Conservation (phyloP, 768 basidiomycete genomes). For the Stropharia rugosoannulata region DNA sequence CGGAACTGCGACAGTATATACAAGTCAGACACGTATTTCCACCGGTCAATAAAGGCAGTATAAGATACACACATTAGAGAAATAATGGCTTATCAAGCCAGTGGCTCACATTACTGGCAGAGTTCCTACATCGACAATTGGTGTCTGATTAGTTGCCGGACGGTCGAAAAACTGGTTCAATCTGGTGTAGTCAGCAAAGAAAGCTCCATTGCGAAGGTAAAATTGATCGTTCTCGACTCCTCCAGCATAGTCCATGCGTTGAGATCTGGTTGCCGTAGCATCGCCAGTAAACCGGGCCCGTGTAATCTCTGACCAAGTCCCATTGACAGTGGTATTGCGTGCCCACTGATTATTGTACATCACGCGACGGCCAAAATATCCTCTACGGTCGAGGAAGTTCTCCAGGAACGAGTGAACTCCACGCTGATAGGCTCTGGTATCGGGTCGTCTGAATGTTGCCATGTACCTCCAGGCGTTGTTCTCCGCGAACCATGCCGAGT, state of each 20-base stretch:
- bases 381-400: slow-evolving; percentile 12
- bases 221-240: slow-evolving; percentile 6
- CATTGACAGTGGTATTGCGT: slow-evolving; percentile 14
- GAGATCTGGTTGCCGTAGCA: slow-evolving; percentile 5
- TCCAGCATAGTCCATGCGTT: slow-evolving; percentile 13
- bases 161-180: slow-evolving; percentile 9
- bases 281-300: slow-evolving; percentile 9
- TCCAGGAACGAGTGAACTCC: slow-evolving; percentile 14
- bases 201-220: slow-evolving; percentile 12
- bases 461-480: slow-evolving; percentile 12
- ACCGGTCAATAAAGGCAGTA: too few relatives aligned
- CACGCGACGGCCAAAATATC: slow-evolving; percentile 10
- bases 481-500: slow-evolving; percentile 16
- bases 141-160: slow-evolving; percentile 3
- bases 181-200: slow-evolving; percentile 5
- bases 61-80: too few relatives aligned
- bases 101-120: background rate
- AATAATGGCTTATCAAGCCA: too few relatives aligned
- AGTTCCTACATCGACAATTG: slow-evolving; percentile 5
- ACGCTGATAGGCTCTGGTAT: slow-evolving; percentile 12
- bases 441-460: slow-evolving; percentile 14
- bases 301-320: slow-evolving; percentile 13
- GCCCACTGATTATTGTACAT: slow-evolving; percentile 15
- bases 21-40: too few relatives aligned
- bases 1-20: too few relatives aligned